Percentiles rank a stretch among this genome's conserved stretches.
Conservation (phyloP, 192 early-diverging fungal species). For the Geranomyces michiganensis region DNA sequence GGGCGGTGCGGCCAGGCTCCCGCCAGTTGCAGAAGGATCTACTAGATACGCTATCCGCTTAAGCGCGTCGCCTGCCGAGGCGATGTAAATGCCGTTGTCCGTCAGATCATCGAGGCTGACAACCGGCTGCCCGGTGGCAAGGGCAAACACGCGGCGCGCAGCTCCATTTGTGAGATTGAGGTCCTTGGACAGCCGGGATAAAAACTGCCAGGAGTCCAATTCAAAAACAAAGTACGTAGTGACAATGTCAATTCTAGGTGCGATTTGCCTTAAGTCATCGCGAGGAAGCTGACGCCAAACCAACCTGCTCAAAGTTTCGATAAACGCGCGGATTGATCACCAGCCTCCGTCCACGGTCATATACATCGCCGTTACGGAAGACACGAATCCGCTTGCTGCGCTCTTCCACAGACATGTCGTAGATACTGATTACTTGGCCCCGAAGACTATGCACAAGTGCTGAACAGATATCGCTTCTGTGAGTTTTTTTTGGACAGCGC, state of each 20-base stretch:
- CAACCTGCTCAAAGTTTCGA: slow-evolving; percentile 57
- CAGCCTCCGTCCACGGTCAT: slow-evolving; percentile 42
- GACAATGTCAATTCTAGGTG: too few species aligned
- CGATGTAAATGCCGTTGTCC: slow-evolving; percentile 50
- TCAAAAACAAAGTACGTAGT: too few species aligned
- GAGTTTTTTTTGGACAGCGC: neutral
- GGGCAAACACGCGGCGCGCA: slow-evolving; percentile 47
- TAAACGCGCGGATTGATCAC: slow-evolving; percentile 45
- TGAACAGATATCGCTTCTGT: neutral
- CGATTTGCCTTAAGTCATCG: neutral
- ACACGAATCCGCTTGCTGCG: slow-evolving; percentile 46
- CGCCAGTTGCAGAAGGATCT: slow-evolving; percentile 4
- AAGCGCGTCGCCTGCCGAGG: slow-evolving; percentile 47
- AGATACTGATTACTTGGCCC: neutral
- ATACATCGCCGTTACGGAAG: slow-evolving; percentile 55
- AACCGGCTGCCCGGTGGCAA: slow-evolving; percentile 43
- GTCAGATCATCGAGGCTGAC: slow-evolving; percentile 39
- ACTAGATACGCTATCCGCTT: slow-evolving; percentile 43
- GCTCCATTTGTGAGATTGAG: slow-evolving; percentile 48
- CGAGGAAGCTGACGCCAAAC: neutral
- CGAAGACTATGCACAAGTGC: neutral
- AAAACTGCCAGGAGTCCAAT: slow-evolving; percentile 39
- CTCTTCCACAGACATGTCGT: slow-evolving; percentile 20
- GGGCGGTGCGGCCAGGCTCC: neutral
- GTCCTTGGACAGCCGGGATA: slow-evolving; percentile 41